Evolutionary conservation across 257 asterid species (phyloP).

Genomic region (Anisodus acutangulus): DNA sequence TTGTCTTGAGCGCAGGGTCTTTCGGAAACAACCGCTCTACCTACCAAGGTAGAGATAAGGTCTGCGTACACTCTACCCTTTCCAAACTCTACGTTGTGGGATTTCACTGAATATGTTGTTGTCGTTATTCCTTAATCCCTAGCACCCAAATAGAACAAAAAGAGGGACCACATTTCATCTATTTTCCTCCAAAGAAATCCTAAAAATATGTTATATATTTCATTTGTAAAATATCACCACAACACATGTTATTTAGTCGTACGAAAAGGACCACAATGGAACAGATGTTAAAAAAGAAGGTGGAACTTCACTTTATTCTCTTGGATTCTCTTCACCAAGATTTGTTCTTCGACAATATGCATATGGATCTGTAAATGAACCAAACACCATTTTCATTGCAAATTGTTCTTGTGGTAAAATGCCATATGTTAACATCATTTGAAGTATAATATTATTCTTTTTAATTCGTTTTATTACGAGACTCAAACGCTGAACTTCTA

Average conservation of each 20-base stretch:
- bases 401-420: neutral
- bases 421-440: constrained; percentile 14
- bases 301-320: neutral
- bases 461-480: neutral
- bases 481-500: neutral
- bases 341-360: neutral
- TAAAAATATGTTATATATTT: neutral
- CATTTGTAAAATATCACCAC: neutral
- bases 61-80: no score
- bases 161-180: neutral
- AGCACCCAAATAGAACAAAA: neutral
- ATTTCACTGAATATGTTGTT: no score
- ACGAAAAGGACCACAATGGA: neutral
- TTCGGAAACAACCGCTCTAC: no score
- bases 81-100: no score
- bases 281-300: neutral
- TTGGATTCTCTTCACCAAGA: neutral
- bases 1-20: no score
- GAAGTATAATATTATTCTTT: neutral
- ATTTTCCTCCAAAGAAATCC: neutral
- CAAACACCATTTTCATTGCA: neutral
- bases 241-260: neutral
- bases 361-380: neutral
- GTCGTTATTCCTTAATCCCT: no score
- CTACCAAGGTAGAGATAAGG: no score